phyloP scores from a whole-genome alignment of 2,329 filamentous ascomycete species.

The Paradendryphiella salina region DNA sequence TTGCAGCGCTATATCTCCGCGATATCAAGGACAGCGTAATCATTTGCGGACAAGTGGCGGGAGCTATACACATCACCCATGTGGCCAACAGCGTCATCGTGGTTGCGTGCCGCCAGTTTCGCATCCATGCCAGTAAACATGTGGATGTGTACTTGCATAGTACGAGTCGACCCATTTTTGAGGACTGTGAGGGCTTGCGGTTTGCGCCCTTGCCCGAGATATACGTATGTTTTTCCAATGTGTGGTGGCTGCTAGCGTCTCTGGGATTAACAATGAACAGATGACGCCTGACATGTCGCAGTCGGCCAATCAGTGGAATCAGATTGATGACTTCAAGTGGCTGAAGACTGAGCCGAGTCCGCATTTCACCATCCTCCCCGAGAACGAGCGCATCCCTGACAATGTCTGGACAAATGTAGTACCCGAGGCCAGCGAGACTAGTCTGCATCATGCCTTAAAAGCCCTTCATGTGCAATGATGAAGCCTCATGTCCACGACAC shows the following conservation, averaged over 20 bases:
- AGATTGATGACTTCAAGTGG: slow-evolving; percentile 98
- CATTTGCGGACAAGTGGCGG: slow-evolving; percentile 75
- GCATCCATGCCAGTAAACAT: slow-evolving; percentile 84
- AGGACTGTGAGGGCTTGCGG: slow-evolving; percentile 76
- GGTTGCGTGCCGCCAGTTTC: slow-evolving; percentile 74
- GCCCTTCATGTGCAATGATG: slow-evolving; percentile 7
- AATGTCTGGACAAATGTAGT: slow-evolving; percentile 67
- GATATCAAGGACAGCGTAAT: slow-evolving; percentile 72
- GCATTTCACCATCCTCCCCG: slow-evolving; percentile 76
- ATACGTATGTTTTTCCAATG: slow-evolving; percentile 62
- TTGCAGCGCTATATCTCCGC: slow-evolving; percentile 71
- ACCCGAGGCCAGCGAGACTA: slow-evolving; percentile 14
- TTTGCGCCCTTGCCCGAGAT: slow-evolving; percentile 74
- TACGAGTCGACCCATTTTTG: slow-evolving; percentile 86
- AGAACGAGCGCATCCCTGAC: slow-evolving; percentile 61
- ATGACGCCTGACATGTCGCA: slow-evolving; percentile 22
- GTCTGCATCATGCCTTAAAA: slow-evolving; percentile 22
- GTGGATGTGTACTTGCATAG: slow-evolving; percentile 84
- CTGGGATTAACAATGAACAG: slow-evolving; percentile 15
- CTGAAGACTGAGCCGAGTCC: slow-evolving; percentile 82
- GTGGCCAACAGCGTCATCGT: slow-evolving; percentile 76
- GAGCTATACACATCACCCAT: slow-evolving; percentile 80
- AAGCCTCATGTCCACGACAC: neutral
- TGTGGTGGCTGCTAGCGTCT: too few species aligned
- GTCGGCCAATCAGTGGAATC: slow-evolving; percentile 73